Conservation (phyloP, 2,329 filamentous ascomycete species). For the Alternaria sp. region DNA sequence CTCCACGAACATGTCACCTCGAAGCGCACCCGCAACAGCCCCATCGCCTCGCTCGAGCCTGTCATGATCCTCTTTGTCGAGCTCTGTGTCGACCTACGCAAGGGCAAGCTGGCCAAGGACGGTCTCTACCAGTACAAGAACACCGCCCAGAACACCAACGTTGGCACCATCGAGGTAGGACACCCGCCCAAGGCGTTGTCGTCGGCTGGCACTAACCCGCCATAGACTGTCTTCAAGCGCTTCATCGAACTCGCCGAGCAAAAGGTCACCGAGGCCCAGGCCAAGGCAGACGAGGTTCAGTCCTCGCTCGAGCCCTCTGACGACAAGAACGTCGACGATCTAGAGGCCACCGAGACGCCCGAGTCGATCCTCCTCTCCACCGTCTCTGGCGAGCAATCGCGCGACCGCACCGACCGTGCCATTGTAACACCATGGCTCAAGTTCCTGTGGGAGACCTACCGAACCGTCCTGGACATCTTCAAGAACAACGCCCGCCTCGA, state of each 20-base stretch:
- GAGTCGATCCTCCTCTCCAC: constrained; percentile 98
- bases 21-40: constrained; percentile 96
- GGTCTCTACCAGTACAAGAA: constrained; percentile 99
- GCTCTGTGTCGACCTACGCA: constrained; percentile 94
- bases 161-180: constrained; percentile 90
- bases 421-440: constrained; percentile 99
- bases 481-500: constrained; percentile 98
- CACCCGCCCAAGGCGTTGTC: neutral
- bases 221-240: constrained; percentile 82
- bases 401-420: constrained; percentile 95
- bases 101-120: constrained; percentile 98
- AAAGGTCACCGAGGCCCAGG: constrained; percentile 94
- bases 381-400: constrained; percentile 96
- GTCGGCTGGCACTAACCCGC: constrained; percentile 15
- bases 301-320: constrained; percentile 80
- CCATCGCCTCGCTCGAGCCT: constrained; percentile 93
- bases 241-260: constrained; percentile 97
- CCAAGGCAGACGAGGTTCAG: constrained; percentile 95
- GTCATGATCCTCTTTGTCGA: constrained; percentile 98
- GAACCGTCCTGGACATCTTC: constrained; percentile 96
- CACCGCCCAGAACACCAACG: constrained; percentile 98
- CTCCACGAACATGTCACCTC: constrained; percentile 99
- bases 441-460: constrained; percentile 99
- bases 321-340: constrained; percentile 83
- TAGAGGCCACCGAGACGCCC: constrained; percentile 95